Evolutionary conservation across 2,329 filamentous ascomycete genomes (phyloP).

Genomic region (Aspergillus eucalypticola): DNA sequence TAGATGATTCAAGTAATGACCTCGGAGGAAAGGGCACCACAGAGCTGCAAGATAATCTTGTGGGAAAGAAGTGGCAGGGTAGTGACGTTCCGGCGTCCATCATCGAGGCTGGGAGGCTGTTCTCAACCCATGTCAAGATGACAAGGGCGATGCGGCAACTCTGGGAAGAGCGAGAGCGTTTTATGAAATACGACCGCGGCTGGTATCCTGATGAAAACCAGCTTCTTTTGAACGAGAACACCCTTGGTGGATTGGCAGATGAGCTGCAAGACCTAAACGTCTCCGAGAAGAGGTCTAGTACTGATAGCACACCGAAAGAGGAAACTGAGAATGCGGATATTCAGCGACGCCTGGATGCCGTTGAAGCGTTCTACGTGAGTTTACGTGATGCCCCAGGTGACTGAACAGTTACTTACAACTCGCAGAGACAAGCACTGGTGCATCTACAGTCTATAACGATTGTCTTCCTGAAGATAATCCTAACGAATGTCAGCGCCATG

Average conservation of each 20-base stretch:
- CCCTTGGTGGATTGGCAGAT: slow-evolving; percentile 46
- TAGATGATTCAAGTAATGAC: slow-evolving; percentile 85
- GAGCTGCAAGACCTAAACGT: slow-evolving; percentile 24
- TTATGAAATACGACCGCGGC: slow-evolving; percentile 87
- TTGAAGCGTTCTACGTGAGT: slow-evolving; percentile 85
- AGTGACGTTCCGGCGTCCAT: slow-evolving; percentile 90
- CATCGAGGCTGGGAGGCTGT: slow-evolving; percentile 88
- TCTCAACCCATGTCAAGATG: slow-evolving; percentile 86
- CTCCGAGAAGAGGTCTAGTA: slow-evolving; percentile 15
- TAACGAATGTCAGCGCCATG: slow-evolving; percentile 84
- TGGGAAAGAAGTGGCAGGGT: slow-evolving; percentile 88
- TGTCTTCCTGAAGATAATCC: slow-evolving; percentile 83
- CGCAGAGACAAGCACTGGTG: slow-evolving; percentile 71
- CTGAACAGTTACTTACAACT: slow-evolving; percentile 4
- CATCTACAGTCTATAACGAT: slow-evolving; percentile 91
- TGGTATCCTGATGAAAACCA: slow-evolving; percentile 63
- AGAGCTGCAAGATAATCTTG: slow-evolving; percentile 74
- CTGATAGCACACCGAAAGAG: slow-evolving; percentile 21
- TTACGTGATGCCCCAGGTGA: background rate
- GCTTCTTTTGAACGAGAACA: slow-evolving; percentile 36
- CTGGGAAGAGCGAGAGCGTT: slow-evolving; percentile 90
- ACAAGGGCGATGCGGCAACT: slow-evolving; percentile 88
- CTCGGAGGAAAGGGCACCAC: slow-evolving; percentile 86
- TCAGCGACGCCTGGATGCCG: slow-evolving; percentile 63
- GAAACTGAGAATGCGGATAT: slow-evolving; percentile 42